These are phyloP conservation scores for Gillenia trifoliata DNA, from an alignment of 306 rosid genomes.

Conservation along the genomic window DNA sequence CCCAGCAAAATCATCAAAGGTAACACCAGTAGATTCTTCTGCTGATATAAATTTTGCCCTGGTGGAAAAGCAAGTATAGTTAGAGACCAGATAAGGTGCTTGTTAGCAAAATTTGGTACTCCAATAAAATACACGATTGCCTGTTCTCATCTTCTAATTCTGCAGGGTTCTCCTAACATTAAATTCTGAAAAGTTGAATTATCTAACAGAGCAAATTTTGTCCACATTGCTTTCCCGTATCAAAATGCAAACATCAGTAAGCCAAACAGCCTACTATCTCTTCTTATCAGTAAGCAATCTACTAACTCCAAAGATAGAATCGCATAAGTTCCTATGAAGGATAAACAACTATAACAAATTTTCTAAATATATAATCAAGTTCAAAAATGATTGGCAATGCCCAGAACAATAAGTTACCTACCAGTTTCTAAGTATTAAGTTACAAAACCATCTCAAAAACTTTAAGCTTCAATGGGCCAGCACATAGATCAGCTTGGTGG, in stretches of 20 bases:
- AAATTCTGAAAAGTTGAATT: not conserved
- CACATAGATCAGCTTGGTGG: not conserved
- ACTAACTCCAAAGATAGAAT: not conserved
- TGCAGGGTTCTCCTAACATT: not conserved
- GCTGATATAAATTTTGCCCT: slow-evolving; percentile 99
- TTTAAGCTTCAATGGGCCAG: not conserved
- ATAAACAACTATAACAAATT: not conserved
- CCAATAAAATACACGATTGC: not conserved
- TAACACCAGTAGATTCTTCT: slow-evolving; percentile 92
- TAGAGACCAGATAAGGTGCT: slow-evolving; percentile 27
- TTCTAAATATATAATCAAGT: not conserved
- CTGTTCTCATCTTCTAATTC: not conserved
- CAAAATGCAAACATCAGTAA: not conserved
- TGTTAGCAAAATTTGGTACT: slow-evolving; percentile 7
- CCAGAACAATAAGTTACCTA: not conserved
- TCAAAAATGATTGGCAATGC: not conserved
- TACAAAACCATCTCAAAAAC: not conserved
- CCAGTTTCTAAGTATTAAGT: not conserved
- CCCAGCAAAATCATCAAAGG: slow-evolving; percentile 98
- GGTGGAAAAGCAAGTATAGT: slow-evolving; percentile 40
- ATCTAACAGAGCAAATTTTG: not conserved
- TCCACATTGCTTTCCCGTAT: not conserved
- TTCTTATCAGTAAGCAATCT: not conserved
- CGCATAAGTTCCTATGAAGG: not conserved
- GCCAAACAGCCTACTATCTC: not conserved